Base-by-base conservation (phyloP, 2,329 filamentous ascomycete genomes). In the Pestalotiopsis sp. region DNA sequence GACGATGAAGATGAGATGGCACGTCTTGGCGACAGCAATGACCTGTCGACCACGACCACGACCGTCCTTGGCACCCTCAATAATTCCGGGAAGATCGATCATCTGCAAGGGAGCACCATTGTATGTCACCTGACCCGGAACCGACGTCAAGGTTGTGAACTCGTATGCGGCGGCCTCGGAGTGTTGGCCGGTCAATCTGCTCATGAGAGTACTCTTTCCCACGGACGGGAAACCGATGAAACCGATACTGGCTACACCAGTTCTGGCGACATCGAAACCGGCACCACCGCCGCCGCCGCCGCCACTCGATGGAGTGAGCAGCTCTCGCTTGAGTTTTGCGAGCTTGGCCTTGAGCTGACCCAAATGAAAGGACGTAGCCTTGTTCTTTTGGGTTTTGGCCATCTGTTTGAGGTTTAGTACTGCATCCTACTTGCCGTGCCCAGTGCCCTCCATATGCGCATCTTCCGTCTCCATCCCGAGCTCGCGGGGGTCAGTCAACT, bases 161-260 rank as follows among this genome's bases (percentile, higher is more conserved):
- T 99, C 96, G 83, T 99, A 99, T 65, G 95, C 96, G 20, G 96
- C 96, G 67, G 91, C 95, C 86, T 99, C 96, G 2, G 95, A 98
- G 80, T 99, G 95, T 82, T 98, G 95, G 65, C 96, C 96, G 58
- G 96, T 99, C 79, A 99, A 84, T 77, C 86, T 90, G 79, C 91
- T 97, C 95, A 99, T 98, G 76, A 99, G 86, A 64, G 96, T 99
- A 88, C 94, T 97, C 85, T 99, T 99, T 71, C 96, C 96, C 71
- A 99, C 96, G 1, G 96, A 99, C 1, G 96, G 96, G 78, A 99
- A 99, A 39, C 96, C 96, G 78, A 98, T 98, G 83, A 98, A 98
- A 58, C 95, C 95, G 77, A 99, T 91, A 86, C 93, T 97, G 73
- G 96, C 96, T 72, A 98, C 96, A 86, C 96, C 96, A 65, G 96